A percentile compares a stretch with the other conserved stretches of the same genome.
Conservation (phyloP, 805 yeast species). For the Saturnispora sekii region DNA sequence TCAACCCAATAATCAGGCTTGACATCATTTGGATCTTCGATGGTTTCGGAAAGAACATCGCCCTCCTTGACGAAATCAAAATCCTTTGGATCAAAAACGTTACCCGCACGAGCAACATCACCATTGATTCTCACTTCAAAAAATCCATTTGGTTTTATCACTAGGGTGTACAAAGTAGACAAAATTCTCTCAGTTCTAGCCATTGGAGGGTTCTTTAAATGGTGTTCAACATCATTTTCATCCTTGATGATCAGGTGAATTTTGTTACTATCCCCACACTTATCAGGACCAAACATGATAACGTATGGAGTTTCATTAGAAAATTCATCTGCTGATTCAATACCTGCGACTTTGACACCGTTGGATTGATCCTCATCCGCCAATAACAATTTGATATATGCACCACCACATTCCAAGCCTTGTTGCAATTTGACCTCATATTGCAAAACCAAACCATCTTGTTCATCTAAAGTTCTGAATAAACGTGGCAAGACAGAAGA, state of each 20-base stretch:
- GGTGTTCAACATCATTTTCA: conserved; percentile 62
- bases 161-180: conserved; percentile 65
- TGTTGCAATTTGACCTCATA: conserved; percentile 82
- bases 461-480: conserved; percentile 40
- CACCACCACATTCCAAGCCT: conserved; percentile 80
- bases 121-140: conserved; percentile 83
- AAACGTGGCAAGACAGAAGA: conserved; percentile 49
- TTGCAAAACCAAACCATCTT: conserved; percentile 68
- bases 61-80: conserved; percentile 47
- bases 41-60: conserved; percentile 35
- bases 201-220: conserved; percentile 58
- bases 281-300: conserved; percentile 92
- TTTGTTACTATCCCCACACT: conserved; percentile 72
- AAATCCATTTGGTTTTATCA: conserved; percentile 53
- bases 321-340: conserved; percentile 31
- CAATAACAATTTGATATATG: conserved; percentile 68
- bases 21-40: conserved; percentile 44
- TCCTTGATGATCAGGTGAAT: conserved; percentile 68
- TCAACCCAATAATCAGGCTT: conserved; percentile 87
- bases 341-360: not conserved
- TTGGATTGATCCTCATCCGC: conserved; percentile 29
- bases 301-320: conserved; percentile 63
- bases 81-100: conserved; percentile 42
- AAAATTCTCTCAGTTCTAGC: conserved; percentile 34
- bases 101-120: conserved; percentile 59